Evolutionary conservation across 2,329 filamentous ascomycete genomes (phyloP).

Genomic region (Verticillium nonalfalfae): DNA sequence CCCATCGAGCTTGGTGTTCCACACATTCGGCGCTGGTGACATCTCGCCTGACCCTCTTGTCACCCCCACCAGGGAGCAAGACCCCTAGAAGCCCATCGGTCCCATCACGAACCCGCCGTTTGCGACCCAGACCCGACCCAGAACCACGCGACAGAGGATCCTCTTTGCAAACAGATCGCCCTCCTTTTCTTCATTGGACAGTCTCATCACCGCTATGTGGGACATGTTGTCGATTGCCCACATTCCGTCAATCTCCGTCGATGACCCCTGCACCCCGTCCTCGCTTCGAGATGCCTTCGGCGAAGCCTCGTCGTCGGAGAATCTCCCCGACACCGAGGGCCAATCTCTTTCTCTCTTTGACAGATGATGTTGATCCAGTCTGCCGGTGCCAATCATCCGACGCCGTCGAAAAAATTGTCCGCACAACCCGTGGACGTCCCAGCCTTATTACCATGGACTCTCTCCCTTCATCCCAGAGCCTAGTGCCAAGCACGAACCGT

Average conservation of each 20-base stretch:
- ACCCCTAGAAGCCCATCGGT: neutral
- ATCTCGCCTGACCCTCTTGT: neutral
- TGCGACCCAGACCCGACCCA: too few relatives aligned
- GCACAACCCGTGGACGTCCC: neutral
- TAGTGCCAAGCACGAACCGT: neutral
- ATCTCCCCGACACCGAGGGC: neutral
- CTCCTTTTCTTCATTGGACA: neutral
- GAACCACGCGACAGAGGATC: neutral
- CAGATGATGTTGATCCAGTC: neutral
- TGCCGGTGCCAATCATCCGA: neutral
- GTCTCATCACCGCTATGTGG: neutral
- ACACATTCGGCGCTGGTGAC: neutral
- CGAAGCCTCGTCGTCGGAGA: neutral
- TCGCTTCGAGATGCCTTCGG: neutral
- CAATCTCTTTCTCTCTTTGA: neutral
- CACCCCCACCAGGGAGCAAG: neutral
- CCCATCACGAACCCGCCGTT: too few relatives aligned
- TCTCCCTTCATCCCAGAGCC: neutral
- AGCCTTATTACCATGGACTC: neutral
- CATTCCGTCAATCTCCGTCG: neutral
- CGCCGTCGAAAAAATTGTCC: neutral
- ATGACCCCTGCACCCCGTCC: neutral
- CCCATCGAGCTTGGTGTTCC: neutral
- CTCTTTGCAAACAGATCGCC: neutral
- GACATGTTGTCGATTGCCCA: neutral